phyloP scores from a whole-genome alignment of 441 rosid species.

The Erodium texanum region DNA sequence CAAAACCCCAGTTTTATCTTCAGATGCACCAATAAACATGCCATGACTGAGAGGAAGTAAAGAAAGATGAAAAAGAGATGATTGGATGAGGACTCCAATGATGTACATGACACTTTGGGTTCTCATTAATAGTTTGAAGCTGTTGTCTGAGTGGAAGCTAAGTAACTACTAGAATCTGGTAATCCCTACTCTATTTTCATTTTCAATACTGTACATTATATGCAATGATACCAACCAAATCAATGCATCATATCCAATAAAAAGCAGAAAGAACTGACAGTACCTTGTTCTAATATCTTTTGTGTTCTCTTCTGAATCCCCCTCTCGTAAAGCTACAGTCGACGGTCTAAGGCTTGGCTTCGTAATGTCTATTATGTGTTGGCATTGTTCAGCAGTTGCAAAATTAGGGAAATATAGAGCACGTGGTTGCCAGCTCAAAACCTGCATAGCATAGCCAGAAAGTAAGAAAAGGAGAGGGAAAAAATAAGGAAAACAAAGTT shows the following conservation, averaged over 20 bases:
- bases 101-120: not conserved
- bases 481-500: not conserved
- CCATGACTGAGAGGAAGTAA: conserved; percentile 37
- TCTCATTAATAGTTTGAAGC: no score
- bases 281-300: conserved; percentile 62
- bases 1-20: conserved; percentile 44
- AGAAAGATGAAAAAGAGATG: not conserved
- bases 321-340: conserved; percentile 41
- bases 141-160: not conserved
- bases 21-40: conserved; percentile 39
- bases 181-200: not conserved
- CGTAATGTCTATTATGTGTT: conserved; percentile 37
- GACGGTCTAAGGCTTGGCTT: conserved; percentile 46
- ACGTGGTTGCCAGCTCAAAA: conserved; percentile 67
- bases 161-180: not conserved
- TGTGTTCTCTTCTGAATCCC: conserved; percentile 37
- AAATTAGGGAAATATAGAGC: conserved; percentile 50
- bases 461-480: not conserved
- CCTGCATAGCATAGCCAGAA: conserved; percentile 26
- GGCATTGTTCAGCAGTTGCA: conserved; percentile 50
- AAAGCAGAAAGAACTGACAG: not conserved
- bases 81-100: not conserved
- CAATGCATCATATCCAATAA: not conserved
- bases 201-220: not conserved
- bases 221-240: not conserved